Base-by-base conservation (phyloP, 441 rosid genomes). In the Flueggea neowawraea region DNA sequence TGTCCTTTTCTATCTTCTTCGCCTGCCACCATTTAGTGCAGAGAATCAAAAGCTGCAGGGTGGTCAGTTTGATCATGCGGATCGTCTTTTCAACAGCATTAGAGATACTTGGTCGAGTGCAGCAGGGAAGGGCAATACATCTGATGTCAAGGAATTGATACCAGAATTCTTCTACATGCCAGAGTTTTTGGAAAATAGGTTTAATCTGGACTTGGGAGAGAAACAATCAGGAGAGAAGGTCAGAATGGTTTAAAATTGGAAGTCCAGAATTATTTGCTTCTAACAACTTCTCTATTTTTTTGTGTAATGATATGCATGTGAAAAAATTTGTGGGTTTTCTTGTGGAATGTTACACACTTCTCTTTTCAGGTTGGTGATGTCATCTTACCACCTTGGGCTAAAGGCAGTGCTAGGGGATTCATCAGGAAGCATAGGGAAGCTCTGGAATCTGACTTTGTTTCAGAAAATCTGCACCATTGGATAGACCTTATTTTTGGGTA, bases 201-300 rank as follows among this genome's bases (percentile, higher is more conserved):
- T 94, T 84, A 76, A 71, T 59, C 95, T 96, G 49, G 92, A 96
- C 76, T 80, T 96, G 82, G 99, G 99, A 62, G 96, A 88, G 76
- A 96, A 94, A 78, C 99, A 96, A 67, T 94, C 99, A 0, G 99
- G 99, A 77, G 99, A 96, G 73, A 88, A 96, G 99, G 98, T 95
- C 41, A 36, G 41, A 36, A 36, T 36, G 41, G 41, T 47, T 47
- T 11, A 12, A 47, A 47, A 47, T 47, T 36, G 41, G 9, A 36
- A 36, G 41, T 36, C 41, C 9, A 4, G 41, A 36, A 36, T 36
- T 5, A 22, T 22, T 47, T 47, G 50, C 50, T 10, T 47, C 6
- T 47, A 47, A 10, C 0, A 47, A 12, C 36, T n/a, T 57, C 41
- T 58, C 28, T 22, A 53, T 6, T 22, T 12, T 32, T 16, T 12